Evolutionary conservation across 768 basidiomycete species (phyloP), one percentile per base, ranked within the genome.

Genomic region (Sporobolomyces pararoseus): DNA sequence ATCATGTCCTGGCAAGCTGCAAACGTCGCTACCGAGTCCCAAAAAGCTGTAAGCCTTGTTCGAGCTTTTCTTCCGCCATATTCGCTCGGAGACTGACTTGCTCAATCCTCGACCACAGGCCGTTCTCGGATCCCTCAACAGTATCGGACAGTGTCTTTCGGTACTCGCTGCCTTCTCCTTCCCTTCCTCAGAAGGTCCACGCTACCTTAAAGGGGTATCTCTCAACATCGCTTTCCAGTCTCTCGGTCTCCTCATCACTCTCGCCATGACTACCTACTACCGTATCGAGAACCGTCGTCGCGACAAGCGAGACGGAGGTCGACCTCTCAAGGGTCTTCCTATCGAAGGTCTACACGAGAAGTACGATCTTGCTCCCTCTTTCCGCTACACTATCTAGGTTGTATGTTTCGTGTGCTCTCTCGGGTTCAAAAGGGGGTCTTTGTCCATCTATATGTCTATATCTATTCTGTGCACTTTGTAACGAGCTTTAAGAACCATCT

Each of bases 101-200:
- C 16, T 42, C 35, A 25, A 19, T 51, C 32, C 13, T 32, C 39
- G 39, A 9, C 39, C 39, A 50, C 47, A 63, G 62, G 50, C 63
- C 4, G 66, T 73, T 21, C 73, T 82, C 32, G 81, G 81, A 21
- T 79, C 79, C 79, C 77, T 82, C 52, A 81, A 82, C 76, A 69
- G 77, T 13, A 32, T 72, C 42, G 76, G 76, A 3, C 80, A 81
- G 67, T 81, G 79, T 70, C 74, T 82, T 10, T 75, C 76, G 9
- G 75, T 81, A 63, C 62, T 76, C 51, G 77, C 76, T 21, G 65
- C 76, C 32, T 79, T 77, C 76, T 65, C 70, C 54, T 77, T 82
- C 79, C 81, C 81, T 1, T 62, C 60, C 2, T 39, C 21, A 31
- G 75, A 82, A 66, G 79, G 79, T 0, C 81, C 81, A 1, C 68